phyloP scores from a whole-genome alignment of 2,329 filamentous ascomycete species.

The Fonsecaea pedrosoi region DNA sequence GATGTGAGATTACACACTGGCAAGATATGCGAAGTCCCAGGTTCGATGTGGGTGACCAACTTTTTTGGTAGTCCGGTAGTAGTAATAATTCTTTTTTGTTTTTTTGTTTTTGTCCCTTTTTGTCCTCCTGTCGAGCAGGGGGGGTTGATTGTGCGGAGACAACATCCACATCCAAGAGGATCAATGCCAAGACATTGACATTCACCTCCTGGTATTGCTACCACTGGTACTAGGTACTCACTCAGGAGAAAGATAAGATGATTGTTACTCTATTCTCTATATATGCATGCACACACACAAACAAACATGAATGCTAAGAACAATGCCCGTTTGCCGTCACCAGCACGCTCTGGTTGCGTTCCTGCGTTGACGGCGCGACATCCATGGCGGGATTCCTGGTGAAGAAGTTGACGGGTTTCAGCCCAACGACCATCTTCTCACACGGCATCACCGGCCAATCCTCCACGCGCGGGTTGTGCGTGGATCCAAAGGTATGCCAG shows the following conservation, averaged over 20 bases:
- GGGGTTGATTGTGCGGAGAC: not conserved
- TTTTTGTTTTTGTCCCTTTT: conserved; percentile 11
- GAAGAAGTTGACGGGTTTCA: conserved; percentile 45
- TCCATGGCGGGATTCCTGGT: conserved; percentile 40
- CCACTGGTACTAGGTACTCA: no score
- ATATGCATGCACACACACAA: no score
- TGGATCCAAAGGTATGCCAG: conserved; percentile 54
- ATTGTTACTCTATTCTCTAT: not conserved
- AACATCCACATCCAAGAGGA: not conserved
- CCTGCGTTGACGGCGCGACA: conserved; percentile 37
- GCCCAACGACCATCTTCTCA: conserved; percentile 40
- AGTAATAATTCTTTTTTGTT: not conserved
- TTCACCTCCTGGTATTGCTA: no score
- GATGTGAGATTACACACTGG: conserved; percentile 60
- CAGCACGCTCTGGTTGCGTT: conserved; percentile 34
- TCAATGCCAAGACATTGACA: not conserved
- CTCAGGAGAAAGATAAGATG: not conserved
- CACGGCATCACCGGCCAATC: conserved; percentile 53
- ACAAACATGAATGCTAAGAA: not conserved
- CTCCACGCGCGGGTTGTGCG: conserved; percentile 53
- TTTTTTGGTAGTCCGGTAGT: conserved; percentile 39
- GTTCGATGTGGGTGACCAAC: conserved; percentile 43
- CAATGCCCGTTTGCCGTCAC: conserved; percentile 28
- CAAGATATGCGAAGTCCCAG: conserved; percentile 43
- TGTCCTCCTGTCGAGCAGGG: not conserved